Evolutionary conservation across 306 rosid species (phyloP).

Genomic region (Hippophae gyantsensis): DNA sequence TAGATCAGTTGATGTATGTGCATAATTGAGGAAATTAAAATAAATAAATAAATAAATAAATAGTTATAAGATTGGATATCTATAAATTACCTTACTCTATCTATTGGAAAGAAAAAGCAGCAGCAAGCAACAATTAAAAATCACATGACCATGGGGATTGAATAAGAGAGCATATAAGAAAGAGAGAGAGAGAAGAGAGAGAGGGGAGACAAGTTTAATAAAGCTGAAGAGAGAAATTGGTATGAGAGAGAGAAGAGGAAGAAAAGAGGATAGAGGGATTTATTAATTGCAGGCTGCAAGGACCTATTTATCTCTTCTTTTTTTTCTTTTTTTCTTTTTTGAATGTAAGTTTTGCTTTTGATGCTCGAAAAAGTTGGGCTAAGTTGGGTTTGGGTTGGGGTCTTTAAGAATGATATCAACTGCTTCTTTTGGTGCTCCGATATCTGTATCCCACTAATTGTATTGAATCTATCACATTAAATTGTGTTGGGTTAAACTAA

Average conservation of each 20-base stretch:
- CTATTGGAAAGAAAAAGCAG: too few species aligned
- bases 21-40: background rate
- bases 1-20: constrained; percentile 1
- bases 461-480: too few species aligned
- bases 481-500: too few species aligned
- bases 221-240: constrained; percentile 13
- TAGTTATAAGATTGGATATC: too few species aligned
- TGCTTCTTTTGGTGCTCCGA: too few species aligned
- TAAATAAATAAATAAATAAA: too few species aligned
- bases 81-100: too few species aligned
- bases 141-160: too few species aligned
- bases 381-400: constrained; percentile 15
- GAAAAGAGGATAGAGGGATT: constrained; percentile 22
- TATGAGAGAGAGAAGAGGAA: constrained; percentile 15
- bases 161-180: background rate
- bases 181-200: constrained; percentile 5
- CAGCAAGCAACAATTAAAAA: too few species aligned
- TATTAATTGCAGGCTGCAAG: constrained; percentile 42
- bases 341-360: constrained; percentile 13
- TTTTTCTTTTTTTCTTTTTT: background rate
- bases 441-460: too few species aligned
- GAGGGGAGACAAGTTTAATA: background rate
- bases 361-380: too few species aligned
- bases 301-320: constrained; percentile 39
- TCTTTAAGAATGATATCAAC: constrained; percentile 30